These are phyloP conservation scores for Vitis riparia DNA, from an alignment of 164 flowering plant genomes.

Conservation along the genomic window DNA sequence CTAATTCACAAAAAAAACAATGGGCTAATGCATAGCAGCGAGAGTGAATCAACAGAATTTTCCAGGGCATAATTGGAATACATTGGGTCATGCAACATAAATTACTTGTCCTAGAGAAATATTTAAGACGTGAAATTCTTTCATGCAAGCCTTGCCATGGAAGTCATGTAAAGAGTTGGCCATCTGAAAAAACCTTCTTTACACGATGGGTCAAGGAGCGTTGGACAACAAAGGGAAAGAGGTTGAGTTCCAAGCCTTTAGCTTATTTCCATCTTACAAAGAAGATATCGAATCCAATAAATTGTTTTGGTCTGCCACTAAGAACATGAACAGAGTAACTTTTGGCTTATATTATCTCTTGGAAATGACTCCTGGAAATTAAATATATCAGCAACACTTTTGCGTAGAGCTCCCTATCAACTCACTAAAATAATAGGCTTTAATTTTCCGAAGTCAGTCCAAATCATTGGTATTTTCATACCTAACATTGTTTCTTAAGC, in stretches of 20 bases:
- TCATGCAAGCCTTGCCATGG: conserved; percentile 14
- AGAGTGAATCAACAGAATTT: background rate
- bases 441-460: too few relatives aligned
- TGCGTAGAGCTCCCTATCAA: too few relatives aligned
- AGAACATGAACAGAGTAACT: too few relatives aligned
- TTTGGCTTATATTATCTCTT: too few relatives aligned
- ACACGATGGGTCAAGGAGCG: conserved; percentile 9
- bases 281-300: background rate
- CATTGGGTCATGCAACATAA: background rate
- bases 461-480: too few relatives aligned
- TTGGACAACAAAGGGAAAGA: conserved; percentile 4
- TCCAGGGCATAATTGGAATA: background rate
- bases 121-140: background rate
- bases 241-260: background rate
- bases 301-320: background rate
- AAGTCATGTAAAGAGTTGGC: background rate
- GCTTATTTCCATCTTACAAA: background rate
- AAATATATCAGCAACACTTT: too few relatives aligned
- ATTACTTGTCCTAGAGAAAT: background rate
- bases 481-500: too few relatives aligned
- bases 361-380: too few relatives aligned
- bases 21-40: too few relatives aligned
- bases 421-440: too few relatives aligned
- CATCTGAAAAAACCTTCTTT: background rate
- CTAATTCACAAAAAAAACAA: background rate